Evolutionary conservation across 805 yeast genomes (phyloP).

Genomic region (Saccharomycopsis oosterbeekiorum): DNA sequence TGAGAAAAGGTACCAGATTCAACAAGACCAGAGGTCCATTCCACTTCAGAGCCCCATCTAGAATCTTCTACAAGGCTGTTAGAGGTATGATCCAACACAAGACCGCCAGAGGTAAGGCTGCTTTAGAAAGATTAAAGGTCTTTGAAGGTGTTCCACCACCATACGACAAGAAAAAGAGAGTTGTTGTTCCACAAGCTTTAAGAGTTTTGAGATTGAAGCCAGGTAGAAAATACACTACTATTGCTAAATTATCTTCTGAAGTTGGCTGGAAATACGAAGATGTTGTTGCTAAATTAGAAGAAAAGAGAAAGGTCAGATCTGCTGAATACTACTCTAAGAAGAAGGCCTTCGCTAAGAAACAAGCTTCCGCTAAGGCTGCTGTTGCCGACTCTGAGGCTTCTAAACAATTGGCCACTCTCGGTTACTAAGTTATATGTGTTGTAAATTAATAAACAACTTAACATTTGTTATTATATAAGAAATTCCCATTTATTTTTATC

Average conservation of each 20-base stretch:
- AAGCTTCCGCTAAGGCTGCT: conserved; percentile 74
- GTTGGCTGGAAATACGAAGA: conserved; percentile 99
- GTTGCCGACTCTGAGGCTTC: conserved; percentile 87
- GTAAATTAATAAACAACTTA: conserved; percentile 1
- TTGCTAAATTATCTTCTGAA: conserved; percentile 90
- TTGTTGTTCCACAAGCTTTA: conserved; percentile 98
- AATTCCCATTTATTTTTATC: neutral
- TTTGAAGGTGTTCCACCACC: conserved; percentile 99
- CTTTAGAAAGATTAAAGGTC: conserved; percentile 97
- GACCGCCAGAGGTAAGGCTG: conserved; percentile 99
- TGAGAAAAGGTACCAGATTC: conserved; percentile 98
- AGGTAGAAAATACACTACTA: conserved; percentile 99
- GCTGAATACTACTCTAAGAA: conserved; percentile 99
- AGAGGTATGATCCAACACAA: conserved; percentile 99
- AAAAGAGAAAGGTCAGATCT: conserved; percentile 97
- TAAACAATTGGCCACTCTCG: conserved; percentile 89
- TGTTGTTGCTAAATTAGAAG: conserved; percentile 94
- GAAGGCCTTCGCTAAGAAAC: conserved; percentile 92
- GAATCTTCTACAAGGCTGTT: conserved; percentile 98
- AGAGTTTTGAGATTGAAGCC: conserved; percentile 98
- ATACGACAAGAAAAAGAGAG: conserved; percentile 99
- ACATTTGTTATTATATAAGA: conserved; percentile 1
- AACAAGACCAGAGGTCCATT: conserved; percentile 99
- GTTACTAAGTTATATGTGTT: conserved; percentile 57
- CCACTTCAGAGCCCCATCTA: conserved; percentile 99